Evolutionary conservation across 345 rosid genomes (phyloP).

Genomic region (Hibiscus syriacus): DNA sequence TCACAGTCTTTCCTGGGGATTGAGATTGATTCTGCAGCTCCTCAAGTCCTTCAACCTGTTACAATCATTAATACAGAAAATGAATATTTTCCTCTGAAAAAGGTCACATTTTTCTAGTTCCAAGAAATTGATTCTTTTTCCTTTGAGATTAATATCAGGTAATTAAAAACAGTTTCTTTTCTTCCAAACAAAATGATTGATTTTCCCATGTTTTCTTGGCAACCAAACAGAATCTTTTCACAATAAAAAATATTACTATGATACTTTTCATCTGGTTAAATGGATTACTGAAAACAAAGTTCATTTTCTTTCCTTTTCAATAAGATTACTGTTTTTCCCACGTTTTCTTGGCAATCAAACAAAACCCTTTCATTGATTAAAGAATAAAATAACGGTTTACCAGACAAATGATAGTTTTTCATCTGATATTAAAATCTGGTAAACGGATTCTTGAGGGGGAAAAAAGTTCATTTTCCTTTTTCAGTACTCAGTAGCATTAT

Average conservation of each 20-base stretch:
- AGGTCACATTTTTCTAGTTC: not conserved
- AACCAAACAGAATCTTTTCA: not conserved
- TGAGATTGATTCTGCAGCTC: conserved; percentile 38
- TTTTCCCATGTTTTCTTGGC: not conserved
- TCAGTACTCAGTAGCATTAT: not conserved
- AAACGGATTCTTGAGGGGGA: not conserved
- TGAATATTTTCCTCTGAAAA: not conserved
- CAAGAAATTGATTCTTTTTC: not conserved
- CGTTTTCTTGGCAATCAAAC: too few relatives aligned
- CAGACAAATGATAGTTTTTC: too few relatives aligned
- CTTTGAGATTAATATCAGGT: not conserved
- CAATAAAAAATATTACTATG: not conserved
- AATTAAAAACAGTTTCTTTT: not conserved
- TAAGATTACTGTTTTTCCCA: too few relatives aligned
- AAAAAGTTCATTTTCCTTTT: not conserved
- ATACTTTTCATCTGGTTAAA: too few relatives aligned
- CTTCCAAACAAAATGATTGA: not conserved
- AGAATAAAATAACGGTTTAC: too few relatives aligned
- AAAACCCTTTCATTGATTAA: too few relatives aligned
- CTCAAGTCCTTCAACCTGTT: conserved; percentile 86
- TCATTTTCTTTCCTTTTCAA: too few relatives aligned
- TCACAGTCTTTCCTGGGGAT: conserved; percentile 31
- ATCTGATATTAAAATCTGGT: too few relatives aligned
- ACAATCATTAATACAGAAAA: not conserved
- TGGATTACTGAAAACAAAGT: too few relatives aligned